Evolutionary conservation across 345 rosid genomes (phyloP).

Genomic region (Acer campestre): DNA sequence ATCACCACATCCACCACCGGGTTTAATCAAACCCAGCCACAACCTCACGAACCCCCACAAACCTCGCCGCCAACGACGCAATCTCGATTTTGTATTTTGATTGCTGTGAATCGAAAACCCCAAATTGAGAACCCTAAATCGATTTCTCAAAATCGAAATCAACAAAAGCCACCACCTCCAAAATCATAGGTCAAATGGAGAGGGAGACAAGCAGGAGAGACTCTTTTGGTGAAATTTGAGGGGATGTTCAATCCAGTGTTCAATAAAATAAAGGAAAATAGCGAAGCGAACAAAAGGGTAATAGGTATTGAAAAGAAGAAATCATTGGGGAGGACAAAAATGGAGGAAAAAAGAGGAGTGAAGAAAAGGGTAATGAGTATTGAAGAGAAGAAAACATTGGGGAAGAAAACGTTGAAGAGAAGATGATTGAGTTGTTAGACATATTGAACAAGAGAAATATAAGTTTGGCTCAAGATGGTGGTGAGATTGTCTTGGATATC

Average conservation of each 20-base stretch:
- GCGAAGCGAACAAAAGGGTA: conserved; percentile 36
- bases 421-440: conserved; percentile 38
- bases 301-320: background rate
- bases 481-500: conserved; percentile 46
- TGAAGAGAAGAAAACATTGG: conserved; percentile 45
- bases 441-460: conserved; percentile 42
- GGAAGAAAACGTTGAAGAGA: conserved; percentile 35
- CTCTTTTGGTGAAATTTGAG: conserved; percentile 31
- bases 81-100: no score
- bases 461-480: conserved; percentile 33
- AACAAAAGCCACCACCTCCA: no score
- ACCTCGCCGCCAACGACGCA: no score
- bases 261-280: background rate
- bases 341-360: background rate
- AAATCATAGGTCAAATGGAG: no score
- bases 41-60: no score
- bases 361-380: conserved; percentile 45
- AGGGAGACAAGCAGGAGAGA: no score
- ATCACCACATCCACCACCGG: no score
- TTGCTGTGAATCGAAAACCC: no score
- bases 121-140: no score
- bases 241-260: conserved; percentile 24
- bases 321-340: no score
- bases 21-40: no score
- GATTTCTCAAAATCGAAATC: no score